phyloP scores from a whole-genome alignment of 1,139 yeast genomes.

The Barnettozyma hawaiiensis region DNA sequence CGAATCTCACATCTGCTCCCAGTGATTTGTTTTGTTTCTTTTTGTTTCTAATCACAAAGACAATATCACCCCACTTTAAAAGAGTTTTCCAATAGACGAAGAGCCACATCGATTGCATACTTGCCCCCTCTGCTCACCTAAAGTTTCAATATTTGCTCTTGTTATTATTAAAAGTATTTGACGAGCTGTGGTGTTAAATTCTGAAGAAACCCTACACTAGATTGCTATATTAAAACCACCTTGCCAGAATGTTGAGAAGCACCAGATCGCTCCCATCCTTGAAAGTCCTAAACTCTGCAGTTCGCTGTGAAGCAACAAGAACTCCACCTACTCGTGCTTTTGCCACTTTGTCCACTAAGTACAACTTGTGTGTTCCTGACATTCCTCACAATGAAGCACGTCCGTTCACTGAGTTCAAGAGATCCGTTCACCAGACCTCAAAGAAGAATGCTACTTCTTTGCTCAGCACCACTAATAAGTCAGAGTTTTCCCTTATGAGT shows the following conservation, averaged over 20 bases:
- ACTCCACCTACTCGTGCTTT: conserved; percentile 8
- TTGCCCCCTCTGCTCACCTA: neutral
- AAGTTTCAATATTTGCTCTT: neutral
- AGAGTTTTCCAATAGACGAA: neutral
- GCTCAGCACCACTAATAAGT: conserved; percentile 26
- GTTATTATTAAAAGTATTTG: no score
- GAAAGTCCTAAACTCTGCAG: conserved; percentile 21
- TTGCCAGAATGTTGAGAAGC: conserved; percentile 25
- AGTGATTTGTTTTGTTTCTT: no score
- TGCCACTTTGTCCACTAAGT: conserved; percentile 12
- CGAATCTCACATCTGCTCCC: no score
- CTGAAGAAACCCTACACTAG: neutral
- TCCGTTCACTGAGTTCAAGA: conserved; percentile 19
- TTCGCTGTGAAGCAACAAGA: conserved; percentile 12
- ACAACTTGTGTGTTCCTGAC: conserved; percentile 19
- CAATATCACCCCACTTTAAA: no score
- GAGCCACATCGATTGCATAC: no score
- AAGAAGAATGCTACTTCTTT: conserved; percentile 34
- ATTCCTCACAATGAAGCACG: conserved; percentile 18
- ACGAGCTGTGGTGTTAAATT: no score
- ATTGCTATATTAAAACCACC: neutral
- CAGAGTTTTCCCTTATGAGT: conserved; percentile 35
- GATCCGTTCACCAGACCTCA: conserved; percentile 38
- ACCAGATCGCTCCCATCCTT: conserved; percentile 34
- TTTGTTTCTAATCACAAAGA: neutral